These are phyloP conservation scores for Aspergillus fijiensis DNA, from an alignment of 2,329 filamentous ascomycete species.

Conservation along the genomic window DNA sequence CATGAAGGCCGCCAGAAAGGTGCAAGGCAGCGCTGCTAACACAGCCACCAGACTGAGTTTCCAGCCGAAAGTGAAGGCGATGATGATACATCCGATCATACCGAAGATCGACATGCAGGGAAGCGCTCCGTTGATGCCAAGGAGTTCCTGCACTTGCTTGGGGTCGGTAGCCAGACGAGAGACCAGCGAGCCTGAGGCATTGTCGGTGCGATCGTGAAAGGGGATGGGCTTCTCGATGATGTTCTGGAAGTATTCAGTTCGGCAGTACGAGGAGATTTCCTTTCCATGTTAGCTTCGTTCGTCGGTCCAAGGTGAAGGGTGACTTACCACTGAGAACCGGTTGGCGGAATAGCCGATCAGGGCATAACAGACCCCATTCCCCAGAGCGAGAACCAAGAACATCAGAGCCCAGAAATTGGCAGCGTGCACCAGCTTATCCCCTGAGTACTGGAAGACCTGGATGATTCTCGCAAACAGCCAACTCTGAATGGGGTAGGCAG, in stretches of 20 bases:
- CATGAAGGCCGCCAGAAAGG: slow-evolving; percentile 51
- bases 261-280: slow-evolving; percentile 8
- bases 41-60: slow-evolving; percentile 69
- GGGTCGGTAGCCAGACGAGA: slow-evolving; percentile 41
- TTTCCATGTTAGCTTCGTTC: slow-evolving; percentile 25
- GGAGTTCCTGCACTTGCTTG: slow-evolving; percentile 51
- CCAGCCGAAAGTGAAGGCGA: slow-evolving; percentile 73
- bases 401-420: slow-evolving; percentile 56
- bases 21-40: slow-evolving; percentile 57
- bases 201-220: slow-evolving; percentile 14
- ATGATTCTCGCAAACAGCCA: slow-evolving; percentile 52
- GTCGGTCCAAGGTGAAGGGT: slow-evolving; percentile 32
- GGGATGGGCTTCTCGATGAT: slow-evolving; percentile 12
- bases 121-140: slow-evolving; percentile 48
- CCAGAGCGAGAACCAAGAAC: slow-evolving; percentile 56
- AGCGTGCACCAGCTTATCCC: slow-evolving; percentile 38
- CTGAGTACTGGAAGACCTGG: slow-evolving; percentile 47
- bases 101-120: slow-evolving; percentile 65
- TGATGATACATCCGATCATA: slow-evolving; percentile 62
- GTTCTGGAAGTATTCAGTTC: slow-evolving; percentile 14
- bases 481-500: slow-evolving; percentile 37
- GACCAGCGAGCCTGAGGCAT: slow-evolving; percentile 13
- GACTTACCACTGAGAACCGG: slow-evolving; percentile 45
- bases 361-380: slow-evolving; percentile 47
- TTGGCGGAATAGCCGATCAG: slow-evolving; percentile 49